Evolutionary conservation across 192 early-diverging fungal species (phyloP), one percentile per base, ranked within the genome.

Genomic region (Rhizophlyctis rosea): DNA sequence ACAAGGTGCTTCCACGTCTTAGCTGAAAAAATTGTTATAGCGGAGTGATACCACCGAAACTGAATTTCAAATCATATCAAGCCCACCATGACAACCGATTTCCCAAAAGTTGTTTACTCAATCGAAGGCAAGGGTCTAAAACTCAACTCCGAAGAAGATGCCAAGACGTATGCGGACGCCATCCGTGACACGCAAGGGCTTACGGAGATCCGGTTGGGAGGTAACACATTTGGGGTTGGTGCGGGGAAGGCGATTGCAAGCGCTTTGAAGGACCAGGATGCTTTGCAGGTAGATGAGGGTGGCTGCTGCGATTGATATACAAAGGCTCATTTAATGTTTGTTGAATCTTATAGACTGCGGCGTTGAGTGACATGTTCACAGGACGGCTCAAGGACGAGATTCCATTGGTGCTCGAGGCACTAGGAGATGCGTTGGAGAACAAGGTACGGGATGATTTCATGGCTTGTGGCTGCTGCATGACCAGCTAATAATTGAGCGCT

Each of bases 221-320:
- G 96, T 34, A 96, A 96, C 79, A 95, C 93, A 9, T 86, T 95
- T 63, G 92, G 93, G 33, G 88, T 96, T 34, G 92, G 94, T 57
- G 96, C 96, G 2, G 86, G 88, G 35, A 69, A 86, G 50, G 89
- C 88, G 27, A 77, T 98, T 31, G 91, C 89, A 36, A 71, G 60
- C 29, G 85, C 83, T 5, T 71, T 95, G 52, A 83, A 85, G 63
- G 75, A 76, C 54, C 89, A 87, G 68, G 71, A 72, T 29, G 72
- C 73, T 3, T 65, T 96, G 9, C 90, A 89, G 88, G 91, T 92
- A 81, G 57, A 68, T 65, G 21, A 7, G 7, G 16, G 33, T 14
- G 4, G 27, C 25, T 52, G 50, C 24, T 47, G 44, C 44, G n/a
- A n/a, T n/a, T n/a, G n/a, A n/a, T 35, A 29, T 16, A 29, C 16